phyloP scores from a whole-genome alignment of 306 rosid species.

The Rosa lucieae region DNA sequence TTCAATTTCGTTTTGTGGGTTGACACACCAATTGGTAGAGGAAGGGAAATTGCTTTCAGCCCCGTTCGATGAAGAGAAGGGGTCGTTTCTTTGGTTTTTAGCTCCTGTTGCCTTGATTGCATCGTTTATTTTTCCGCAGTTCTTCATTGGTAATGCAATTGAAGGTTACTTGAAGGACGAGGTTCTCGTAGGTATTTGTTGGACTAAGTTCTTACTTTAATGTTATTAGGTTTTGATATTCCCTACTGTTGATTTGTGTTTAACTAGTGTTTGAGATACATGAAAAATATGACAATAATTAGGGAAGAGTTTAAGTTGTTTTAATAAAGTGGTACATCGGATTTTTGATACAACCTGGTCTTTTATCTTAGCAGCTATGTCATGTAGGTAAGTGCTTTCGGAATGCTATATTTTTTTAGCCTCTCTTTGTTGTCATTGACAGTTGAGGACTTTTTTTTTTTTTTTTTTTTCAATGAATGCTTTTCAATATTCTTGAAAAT shows the following conservation, averaged over 20 bases:
- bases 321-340: not conserved
- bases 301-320: not conserved
- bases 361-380: not conserved
- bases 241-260: not conserved
- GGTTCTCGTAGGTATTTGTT: conserved; percentile 70
- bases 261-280: not conserved
- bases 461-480: not conserved
- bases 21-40: conserved; percentile 67
- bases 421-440: too few relatives aligned
- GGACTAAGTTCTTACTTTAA: conserved; percentile 7
- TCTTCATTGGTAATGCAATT: conserved; percentile 47
- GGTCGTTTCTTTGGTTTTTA: conserved; percentile 69
- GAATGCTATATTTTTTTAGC: too few relatives aligned
- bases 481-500: not conserved
- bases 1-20: conserved; percentile 72
- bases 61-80: conserved; percentile 62
- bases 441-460: not conserved
- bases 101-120: conserved; percentile 71
- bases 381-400: not conserved
- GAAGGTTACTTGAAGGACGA: conserved; percentile 49
- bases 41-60: conserved; percentile 72
- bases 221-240: conserved; percentile 1
- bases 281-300: not conserved
- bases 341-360: not conserved
- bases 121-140: conserved; percentile 73